Percentiles rank a stretch among this genome's conserved stretches.
These are phyloP conservation scores for Scedosporium aurantiacum DNA, from an alignment of 2,329 filamentous ascomycete genomes.

Conservation along the genomic window DNA sequence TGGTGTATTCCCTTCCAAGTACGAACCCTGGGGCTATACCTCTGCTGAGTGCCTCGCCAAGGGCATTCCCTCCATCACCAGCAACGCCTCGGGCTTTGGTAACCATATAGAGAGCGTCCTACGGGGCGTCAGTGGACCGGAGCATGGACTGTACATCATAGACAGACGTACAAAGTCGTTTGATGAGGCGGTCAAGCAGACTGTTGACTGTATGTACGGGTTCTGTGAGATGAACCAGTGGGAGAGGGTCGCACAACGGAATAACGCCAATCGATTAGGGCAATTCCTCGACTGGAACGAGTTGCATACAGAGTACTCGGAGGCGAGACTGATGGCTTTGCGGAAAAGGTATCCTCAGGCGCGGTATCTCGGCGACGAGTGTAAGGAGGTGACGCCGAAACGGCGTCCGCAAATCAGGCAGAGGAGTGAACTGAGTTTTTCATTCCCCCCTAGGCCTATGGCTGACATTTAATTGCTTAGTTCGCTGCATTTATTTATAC, in stretches of 20 bases:
- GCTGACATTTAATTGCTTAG: too few species aligned
- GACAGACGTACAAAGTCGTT: slow-evolving; percentile 91
- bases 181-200: slow-evolving; percentile 93
- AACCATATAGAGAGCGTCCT: slow-evolving; percentile 99
- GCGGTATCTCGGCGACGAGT: neutral
- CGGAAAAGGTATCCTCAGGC: neutral
- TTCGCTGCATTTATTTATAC: too few species aligned
- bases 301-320: neutral
- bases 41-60: slow-evolving; percentile 97
- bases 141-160: slow-evolving; percentile 99
- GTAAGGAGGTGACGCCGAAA: neutral
- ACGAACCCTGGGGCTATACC: slow-evolving; percentile 98
- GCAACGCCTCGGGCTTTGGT: slow-evolving; percentile 92
- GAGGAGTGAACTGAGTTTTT: neutral
- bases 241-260: neutral
- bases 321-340: neutral
- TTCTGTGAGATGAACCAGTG: slow-evolving; percentile 26
- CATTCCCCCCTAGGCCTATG: too few species aligned
- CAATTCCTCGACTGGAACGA: slow-evolving; percentile 1
- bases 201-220: slow-evolving; percentile 42
- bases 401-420: neutral
- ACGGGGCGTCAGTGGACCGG: slow-evolving; percentile 69
- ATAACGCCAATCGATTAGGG: neutral
- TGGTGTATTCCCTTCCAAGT: slow-evolving; percentile 94
- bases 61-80: slow-evolving; percentile 97